Base-by-base conservation (phyloP, 768 basidiomycete genomes). In the Imleria badia region DNA sequence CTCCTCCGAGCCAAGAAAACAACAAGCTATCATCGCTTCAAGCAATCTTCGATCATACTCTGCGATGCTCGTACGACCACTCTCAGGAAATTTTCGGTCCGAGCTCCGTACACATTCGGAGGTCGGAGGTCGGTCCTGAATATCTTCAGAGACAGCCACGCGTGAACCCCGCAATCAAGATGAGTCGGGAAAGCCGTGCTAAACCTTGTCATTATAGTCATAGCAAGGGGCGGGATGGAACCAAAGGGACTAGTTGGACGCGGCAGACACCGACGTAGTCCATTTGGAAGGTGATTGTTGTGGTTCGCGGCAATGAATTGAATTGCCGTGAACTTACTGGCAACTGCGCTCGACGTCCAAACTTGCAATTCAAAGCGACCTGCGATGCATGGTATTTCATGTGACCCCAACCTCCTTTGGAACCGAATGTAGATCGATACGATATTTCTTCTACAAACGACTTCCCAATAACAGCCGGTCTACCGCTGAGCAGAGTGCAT, bases 81-180 rank as follows among this genome's bases (percentile, higher is more conserved):
- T 5, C 15, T 43, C 20, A 19, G 8, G 34, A 15, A n/a, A 23
- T 17, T 12, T 5, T 42, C 57, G 61, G 52, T 39, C 47, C 58
- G 15, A 31, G 8, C 29, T 40, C 38, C 38, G 20, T 26, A 30
- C 26, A 20, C 19, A 17, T 23, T 49, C 45, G 56, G 48, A 30
- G 26, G 48, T 49, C 45, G 56, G 48, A 30, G 26, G 48, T 48
- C 57, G 61, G 61, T 43, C 60, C 60, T 42, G 40, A 11, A 17
- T 14, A 13, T 20, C 15, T 19, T 19, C 29, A 49, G 56, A 30
- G 11, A 39, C 15, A 17, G 12, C 38, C 51, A 54, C 45, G 45
- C 41, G 30, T 19, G 30, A 45, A 40, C 50, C 56, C 48, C 56
- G 20, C 61, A 45, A 35, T 54, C 23, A 33, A 42, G 38, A 35